Evolutionary conservation across 2,329 filamentous ascomycete genomes (phyloP), one percentile per base, ranked within the genome.

Genomic region (Pyrenochaeta sp.): DNA sequence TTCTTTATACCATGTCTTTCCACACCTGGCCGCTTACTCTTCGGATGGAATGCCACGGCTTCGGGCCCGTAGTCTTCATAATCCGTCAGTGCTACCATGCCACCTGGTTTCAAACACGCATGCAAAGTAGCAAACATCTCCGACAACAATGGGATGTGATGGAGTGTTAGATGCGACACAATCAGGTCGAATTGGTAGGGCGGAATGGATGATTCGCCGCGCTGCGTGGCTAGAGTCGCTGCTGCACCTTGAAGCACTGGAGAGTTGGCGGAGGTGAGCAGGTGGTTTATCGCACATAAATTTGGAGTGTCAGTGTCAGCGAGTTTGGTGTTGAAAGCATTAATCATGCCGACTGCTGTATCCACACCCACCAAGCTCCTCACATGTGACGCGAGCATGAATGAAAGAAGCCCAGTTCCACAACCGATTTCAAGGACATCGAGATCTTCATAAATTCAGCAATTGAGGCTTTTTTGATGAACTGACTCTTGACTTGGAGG

Each of bases 381-480:
- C 4, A 81, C 78, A 29, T 79, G 69, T 0, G 83, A 82, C 0
- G 83, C 78, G 2, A 85, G 71, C 7, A 71, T 74, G 41, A 83
- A 75, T 9, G 81, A 82, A 20, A 86, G 77, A 0, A 85, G 77
- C 7, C 83, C 83, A 3, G 83, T 86, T 43, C 83, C 83, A 58
- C 82, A 84, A 46, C 83, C 83, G 15, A 86, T 79, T 68, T 86
- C 84, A 2, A 86, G 79, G 7, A 85, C 77, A 51, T 83, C 75
- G 23, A 80, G 12, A 4, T 37, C 15, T 45, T 14, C 7, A 17
- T n/a, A 21, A 17, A 23, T 14, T 32, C 20, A 37, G 17, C 33
- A n/a, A 7, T 21, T 20, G 12, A 18, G 21, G 14, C 2, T 2
- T 1, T 10, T 29, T n/a, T 4, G 10, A 35, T 20, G 11, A 31